phyloP scores from a whole-genome alignment of 768 basidiomycete species.

The Tricholoma furcatifolium region DNA sequence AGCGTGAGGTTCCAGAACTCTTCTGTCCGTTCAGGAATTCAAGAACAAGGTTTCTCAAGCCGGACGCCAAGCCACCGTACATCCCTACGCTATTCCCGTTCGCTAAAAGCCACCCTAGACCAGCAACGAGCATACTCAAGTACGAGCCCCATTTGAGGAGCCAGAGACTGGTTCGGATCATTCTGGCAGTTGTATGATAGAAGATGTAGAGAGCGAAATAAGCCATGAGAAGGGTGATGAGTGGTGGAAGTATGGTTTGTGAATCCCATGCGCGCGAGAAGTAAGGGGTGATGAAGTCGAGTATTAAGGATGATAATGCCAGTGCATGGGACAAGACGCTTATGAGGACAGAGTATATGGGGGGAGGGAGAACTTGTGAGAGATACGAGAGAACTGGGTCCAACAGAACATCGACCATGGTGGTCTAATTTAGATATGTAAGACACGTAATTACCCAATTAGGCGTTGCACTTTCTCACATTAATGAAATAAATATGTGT shows the following conservation, averaged over 20 bases:
- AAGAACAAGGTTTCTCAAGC: slow-evolving; percentile 40
- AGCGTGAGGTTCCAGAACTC: slow-evolving; percentile 25
- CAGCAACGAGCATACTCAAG: slow-evolving; percentile 51
- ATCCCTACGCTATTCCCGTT: slow-evolving; percentile 34
- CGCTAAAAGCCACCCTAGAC: slow-evolving; percentile 53
- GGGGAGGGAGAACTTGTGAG: slow-evolving; percentile 51
- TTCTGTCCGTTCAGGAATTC: slow-evolving; percentile 38
- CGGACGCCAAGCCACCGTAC: slow-evolving; percentile 37
- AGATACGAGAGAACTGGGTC: slow-evolving; percentile 56
- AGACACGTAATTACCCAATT: neutral
- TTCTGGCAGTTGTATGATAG: slow-evolving; percentile 78
- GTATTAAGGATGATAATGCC: slow-evolving; percentile 47
- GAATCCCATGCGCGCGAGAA: slow-evolving; percentile 59
- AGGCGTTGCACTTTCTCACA: slow-evolving; percentile 8
- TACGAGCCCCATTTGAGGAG: slow-evolving; percentile 78
- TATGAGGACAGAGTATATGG: slow-evolving; percentile 51
- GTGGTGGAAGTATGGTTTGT: slow-evolving; percentile 68
- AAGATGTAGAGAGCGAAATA: slow-evolving; percentile 77
- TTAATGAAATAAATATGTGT: slow-evolving; percentile 15
- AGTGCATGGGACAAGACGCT: slow-evolving; percentile 52
- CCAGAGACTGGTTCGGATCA: slow-evolving; percentile 64
- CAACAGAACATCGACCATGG: slow-evolving; percentile 35
- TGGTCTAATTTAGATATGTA: slow-evolving; percentile 6
- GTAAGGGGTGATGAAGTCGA: slow-evolving; percentile 47
- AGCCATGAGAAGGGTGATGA: slow-evolving; percentile 68